These are phyloP conservation scores for Tuber magnatum DNA, from an alignment of 495 filamentous ascomycete genomes.

Conservation along the genomic window DNA sequence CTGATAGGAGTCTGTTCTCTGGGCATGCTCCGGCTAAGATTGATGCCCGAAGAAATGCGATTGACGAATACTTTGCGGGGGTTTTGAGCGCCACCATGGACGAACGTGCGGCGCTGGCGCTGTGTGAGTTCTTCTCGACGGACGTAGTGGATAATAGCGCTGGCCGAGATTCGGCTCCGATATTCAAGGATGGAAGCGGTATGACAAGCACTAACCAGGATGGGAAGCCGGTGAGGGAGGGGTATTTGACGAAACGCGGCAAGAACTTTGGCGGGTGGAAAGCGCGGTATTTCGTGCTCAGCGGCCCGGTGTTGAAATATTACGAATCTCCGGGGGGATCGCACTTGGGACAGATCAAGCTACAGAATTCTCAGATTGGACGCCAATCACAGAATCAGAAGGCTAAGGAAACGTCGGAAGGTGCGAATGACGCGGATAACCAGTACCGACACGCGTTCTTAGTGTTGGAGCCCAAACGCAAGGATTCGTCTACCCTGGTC, in stretches of 20 bases:
- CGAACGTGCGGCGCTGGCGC: slow-evolving; percentile 64
- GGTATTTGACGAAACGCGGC: slow-evolving; percentile 89
- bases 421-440: slow-evolving; percentile 63
- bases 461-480: slow-evolving; percentile 89
- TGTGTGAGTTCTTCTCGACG: slow-evolving; percentile 82
- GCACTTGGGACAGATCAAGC: slow-evolving; percentile 86
- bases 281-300: slow-evolving; percentile 83
- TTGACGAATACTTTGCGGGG: slow-evolving; percentile 78
- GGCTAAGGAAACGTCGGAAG: slow-evolving; percentile 55
- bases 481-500: slow-evolving; percentile 83
- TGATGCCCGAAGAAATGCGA: slow-evolving; percentile 71
- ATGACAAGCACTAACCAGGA: slow-evolving; percentile 15
- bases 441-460: slow-evolving; percentile 96
- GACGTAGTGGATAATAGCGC: slow-evolving; percentile 72
- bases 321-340: slow-evolving; percentile 83
- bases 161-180: slow-evolving; percentile 42
- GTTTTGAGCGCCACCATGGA: slow-evolving; percentile 76
- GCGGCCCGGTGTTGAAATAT: slow-evolving; percentile 82
- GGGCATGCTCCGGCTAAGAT: slow-evolving; percentile 92
- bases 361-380: slow-evolving; percentile 85
- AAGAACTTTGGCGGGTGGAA: slow-evolving; percentile 99
- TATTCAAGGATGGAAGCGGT: slow-evolving; percentile 30
- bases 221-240: slow-evolving; percentile 60
- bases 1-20: slow-evolving; percentile 77
- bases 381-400: slow-evolving; percentile 58